phyloP scores from a whole-genome alignment of 2,329 filamentous ascomycete genomes.

The Fusarium protoensiforme region DNA sequence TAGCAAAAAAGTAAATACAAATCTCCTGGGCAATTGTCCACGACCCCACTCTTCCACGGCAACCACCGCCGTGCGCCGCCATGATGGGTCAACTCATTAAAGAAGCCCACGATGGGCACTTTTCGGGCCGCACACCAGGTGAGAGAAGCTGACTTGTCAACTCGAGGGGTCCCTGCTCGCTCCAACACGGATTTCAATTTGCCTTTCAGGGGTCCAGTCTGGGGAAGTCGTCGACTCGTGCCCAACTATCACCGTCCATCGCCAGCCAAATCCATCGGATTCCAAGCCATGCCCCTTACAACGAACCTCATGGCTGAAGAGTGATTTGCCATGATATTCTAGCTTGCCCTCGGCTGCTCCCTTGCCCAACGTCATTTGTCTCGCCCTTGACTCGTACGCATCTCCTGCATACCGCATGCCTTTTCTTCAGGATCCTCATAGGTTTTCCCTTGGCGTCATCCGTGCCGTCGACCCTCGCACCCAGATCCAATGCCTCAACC shows the following conservation, averaged over 20 bases:
- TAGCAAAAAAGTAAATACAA: conserved; percentile 37
- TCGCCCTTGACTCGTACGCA: neutral
- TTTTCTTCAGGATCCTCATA: conserved; percentile 33
- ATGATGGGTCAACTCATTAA: conserved; percentile 40
- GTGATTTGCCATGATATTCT: conserved; percentile 1
- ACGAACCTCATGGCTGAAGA: conserved; percentile 16
- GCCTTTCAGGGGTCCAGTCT: conserved; percentile 31
- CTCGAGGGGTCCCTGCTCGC: conserved; percentile 17
- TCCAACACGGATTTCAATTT: conserved; percentile 13
- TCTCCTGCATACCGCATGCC: conserved; percentile 32
- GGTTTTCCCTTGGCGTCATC: conserved; percentile 7
- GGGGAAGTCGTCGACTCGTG: conserved; percentile 21
- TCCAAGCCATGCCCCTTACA: conserved; percentile 13
- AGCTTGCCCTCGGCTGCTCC: neutral
- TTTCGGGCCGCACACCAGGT: conserved; percentile 21
- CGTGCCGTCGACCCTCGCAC: conserved; percentile 10
- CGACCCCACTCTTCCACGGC: conserved; percentile 42
- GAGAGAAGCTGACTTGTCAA: conserved; percentile 31
- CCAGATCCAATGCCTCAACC: conserved; percentile 16
- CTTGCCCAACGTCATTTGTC: neutral
- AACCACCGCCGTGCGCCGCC: conserved; percentile 34
- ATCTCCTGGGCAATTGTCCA: conserved; percentile 20
- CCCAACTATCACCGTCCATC: conserved; percentile 1
- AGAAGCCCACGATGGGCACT: conserved; percentile 26
- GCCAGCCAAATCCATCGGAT: neutral